Conservation (phyloP, 148 eudicot species). For the Talinum fruticosum region DNA sequence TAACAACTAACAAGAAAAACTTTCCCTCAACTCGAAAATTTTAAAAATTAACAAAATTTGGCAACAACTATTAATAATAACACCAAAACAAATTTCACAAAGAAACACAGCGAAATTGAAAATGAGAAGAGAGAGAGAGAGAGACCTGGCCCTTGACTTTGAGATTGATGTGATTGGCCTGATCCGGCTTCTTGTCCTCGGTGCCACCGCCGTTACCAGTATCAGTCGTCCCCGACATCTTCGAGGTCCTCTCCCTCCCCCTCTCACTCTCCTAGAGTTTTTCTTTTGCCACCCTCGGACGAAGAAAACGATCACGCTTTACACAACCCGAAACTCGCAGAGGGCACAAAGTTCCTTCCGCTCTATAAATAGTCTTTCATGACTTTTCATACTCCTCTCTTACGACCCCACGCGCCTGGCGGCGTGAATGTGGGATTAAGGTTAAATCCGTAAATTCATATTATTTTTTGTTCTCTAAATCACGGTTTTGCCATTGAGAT, state of each 20-base stretch:
- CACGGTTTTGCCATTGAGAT: neutral
- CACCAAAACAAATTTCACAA: neutral
- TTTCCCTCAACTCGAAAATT: neutral
- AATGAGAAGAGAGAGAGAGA: neutral
- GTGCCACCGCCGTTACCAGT: conserved; percentile 13
- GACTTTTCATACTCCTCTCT: neutral
- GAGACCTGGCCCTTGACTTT: conserved; percentile 55
- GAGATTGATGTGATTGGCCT: conserved; percentile 41
- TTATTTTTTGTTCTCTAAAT: too few relatives aligned
- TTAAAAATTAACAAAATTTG: neutral
- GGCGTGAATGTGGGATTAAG: neutral
- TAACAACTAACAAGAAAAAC: neutral
- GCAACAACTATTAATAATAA: neutral
- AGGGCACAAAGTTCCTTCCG: neutral
- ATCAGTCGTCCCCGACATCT: conserved; percentile 20
- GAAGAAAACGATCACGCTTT: neutral
- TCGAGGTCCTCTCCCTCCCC: neutral
- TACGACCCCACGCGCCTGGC: neutral
- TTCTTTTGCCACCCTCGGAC: too few relatives aligned
- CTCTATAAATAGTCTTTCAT: neutral
- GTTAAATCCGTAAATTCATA: neutral
- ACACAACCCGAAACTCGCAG: neutral
- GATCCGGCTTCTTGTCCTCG: conserved; percentile 52
- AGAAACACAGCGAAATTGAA: neutral
- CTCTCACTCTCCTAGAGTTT: conserved; percentile 27